Evolutionary conservation across 768 basidiomycete genomes (phyloP).

Genomic region (Tulasnella sp.): DNA sequence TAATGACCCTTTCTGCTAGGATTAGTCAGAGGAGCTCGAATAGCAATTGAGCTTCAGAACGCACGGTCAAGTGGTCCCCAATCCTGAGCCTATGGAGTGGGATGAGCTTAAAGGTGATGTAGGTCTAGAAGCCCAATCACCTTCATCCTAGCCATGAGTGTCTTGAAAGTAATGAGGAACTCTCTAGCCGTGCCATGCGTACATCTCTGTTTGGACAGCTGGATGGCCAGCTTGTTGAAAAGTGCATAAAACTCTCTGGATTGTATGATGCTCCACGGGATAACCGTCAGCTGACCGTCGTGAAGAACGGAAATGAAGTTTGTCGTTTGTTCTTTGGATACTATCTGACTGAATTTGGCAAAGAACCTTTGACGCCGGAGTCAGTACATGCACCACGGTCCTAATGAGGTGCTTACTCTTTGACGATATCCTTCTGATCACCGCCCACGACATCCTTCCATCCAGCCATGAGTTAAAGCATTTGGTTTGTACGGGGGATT

Average conservation of each 20-base stretch:
- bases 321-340: constrained; percentile 49
- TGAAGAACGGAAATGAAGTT: constrained; percentile 59
- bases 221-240: constrained; percentile 42
- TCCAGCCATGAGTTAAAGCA: too few relatives aligned
- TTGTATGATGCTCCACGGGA: constrained; percentile 62
- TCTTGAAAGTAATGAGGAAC: constrained; percentile 52
- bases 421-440: constrained; percentile 49
- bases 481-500: too few relatives aligned
- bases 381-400: too few relatives aligned
- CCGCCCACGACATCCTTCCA: constrained; percentile 54
- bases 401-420: constrained; percentile 38
- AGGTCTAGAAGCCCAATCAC: constrained; percentile 29
- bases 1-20: constrained; percentile 27
- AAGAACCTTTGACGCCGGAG: too few relatives aligned
- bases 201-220: constrained; percentile 41
- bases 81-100: constrained; percentile 30
- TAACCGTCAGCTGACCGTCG: constrained; percentile 44
- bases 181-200: constrained; percentile 47
- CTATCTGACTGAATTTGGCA: constrained; percentile 52
- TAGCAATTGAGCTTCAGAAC: constrained; percentile 21
- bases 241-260: constrained; percentile 51
- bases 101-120: background rate
- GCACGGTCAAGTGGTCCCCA: constrained; percentile 57
- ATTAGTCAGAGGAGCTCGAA: constrained; percentile 36
- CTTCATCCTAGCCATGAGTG: constrained; percentile 60